Evolutionary conservation across 768 basidiomycete genomes (phyloP).

Genomic region (Suillus fuscotomentosus): DNA sequence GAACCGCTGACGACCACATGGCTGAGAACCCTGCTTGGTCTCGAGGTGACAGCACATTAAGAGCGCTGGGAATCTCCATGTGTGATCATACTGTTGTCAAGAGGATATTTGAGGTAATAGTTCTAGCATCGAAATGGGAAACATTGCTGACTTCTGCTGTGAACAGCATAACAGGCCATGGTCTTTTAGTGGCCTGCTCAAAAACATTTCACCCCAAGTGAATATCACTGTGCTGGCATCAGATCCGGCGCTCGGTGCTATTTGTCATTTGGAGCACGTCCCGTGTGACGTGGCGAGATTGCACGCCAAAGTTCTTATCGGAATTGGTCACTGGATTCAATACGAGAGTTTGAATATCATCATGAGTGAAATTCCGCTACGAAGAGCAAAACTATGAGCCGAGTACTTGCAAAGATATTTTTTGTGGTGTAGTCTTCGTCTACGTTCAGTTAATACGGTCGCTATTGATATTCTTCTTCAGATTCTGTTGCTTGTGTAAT

Average conservation of each 20-base stretch:
- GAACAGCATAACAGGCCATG: background rate
- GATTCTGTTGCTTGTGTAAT: background rate
- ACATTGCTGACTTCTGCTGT: background rate
- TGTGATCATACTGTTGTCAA: background rate
- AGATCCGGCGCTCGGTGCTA: background rate
- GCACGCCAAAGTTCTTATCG: background rate
- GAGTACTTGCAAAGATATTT: background rate
- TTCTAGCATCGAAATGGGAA: background rate
- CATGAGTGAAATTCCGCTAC: slow-evolving; percentile 5
- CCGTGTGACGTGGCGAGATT: background rate
- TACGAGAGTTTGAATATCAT: slow-evolving; percentile 6
- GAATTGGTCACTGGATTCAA: slow-evolving; percentile 3
- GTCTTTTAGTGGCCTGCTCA: background rate
- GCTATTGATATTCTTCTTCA: background rate
- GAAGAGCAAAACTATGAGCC: background rate
- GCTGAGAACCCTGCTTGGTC: background rate
- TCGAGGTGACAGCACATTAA: background rate
- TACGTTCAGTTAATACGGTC: background rate
- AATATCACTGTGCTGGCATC: background rate
- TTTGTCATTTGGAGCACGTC: background rate
- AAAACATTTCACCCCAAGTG: background rate
- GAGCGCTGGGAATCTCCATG: background rate
- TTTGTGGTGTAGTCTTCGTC: background rate
- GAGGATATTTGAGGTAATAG: background rate
- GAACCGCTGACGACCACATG: background rate